These are phyloP conservation scores for Podospora didyma DNA, from an alignment of 495 filamentous ascomycete species.

Conservation along the genomic window DNA sequence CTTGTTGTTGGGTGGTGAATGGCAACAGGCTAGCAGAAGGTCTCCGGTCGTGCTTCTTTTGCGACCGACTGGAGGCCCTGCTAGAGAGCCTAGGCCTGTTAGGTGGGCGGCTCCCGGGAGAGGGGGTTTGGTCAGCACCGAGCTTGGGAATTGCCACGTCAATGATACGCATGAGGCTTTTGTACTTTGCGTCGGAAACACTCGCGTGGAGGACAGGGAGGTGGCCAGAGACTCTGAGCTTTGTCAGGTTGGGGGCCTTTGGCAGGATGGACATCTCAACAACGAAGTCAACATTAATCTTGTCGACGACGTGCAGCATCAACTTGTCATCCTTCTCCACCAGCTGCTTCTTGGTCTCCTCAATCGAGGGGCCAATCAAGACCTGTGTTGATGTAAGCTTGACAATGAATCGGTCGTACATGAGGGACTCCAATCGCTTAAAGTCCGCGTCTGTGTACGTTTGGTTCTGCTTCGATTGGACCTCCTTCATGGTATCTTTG, in stretches of 20 bases:
- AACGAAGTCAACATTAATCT: slow-evolving; percentile 93
- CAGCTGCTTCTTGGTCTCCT: slow-evolving; percentile 83
- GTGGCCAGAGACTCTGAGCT: slow-evolving; percentile 84
- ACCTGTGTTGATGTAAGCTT: slow-evolving; percentile 92
- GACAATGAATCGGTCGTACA: slow-evolving; percentile 93
- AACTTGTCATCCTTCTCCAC: slow-evolving; percentile 61
- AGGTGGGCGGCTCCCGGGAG: slow-evolving; percentile 28
- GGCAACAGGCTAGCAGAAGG: slow-evolving; percentile 38
- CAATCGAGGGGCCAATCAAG: slow-evolving; percentile 89
- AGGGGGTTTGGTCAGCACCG: slow-evolving; percentile 45
- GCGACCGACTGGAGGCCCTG: slow-evolving; percentile 32
- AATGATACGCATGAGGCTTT: slow-evolving; percentile 90
- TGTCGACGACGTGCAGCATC: slow-evolving; percentile 86
- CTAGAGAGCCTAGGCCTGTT: slow-evolving; percentile 53
- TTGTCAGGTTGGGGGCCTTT: slow-evolving; percentile 89
- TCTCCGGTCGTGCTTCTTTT: slow-evolving; percentile 23
- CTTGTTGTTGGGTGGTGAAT: slow-evolving; percentile 62
- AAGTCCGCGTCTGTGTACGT: slow-evolving; percentile 87
- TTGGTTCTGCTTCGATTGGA: slow-evolving; percentile 86
- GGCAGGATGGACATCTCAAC: slow-evolving; percentile 91
- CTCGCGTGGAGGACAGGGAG: slow-evolving; percentile 88
- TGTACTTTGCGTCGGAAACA: slow-evolving; percentile 92
- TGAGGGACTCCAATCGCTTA: slow-evolving; percentile 76
- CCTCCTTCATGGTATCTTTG: slow-evolving; percentile 76
- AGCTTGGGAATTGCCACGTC: slow-evolving; percentile 92